A percentile compares a stretch with the other conserved stretches of the same genome.
These are phyloP conservation scores for Trametes sp. DNA, from an alignment of 1,284 basidiomycete species.

Conservation along the genomic window DNA sequence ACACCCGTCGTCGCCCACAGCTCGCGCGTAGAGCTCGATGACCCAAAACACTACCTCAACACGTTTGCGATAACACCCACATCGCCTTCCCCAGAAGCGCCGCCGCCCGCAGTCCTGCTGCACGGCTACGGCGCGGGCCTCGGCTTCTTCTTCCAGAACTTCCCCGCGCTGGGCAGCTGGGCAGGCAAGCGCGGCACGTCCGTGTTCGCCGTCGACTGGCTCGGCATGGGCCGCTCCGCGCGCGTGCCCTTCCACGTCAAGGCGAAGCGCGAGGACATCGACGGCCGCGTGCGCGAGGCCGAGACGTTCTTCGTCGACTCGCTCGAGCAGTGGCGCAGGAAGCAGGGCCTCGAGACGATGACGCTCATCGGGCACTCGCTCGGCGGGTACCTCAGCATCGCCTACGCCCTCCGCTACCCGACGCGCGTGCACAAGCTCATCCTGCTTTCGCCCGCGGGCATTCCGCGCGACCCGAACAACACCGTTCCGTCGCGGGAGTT, in stretches of 20 bases:
- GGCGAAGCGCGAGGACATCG: slow-evolving; percentile 70
- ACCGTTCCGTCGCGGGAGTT: slow-evolving; percentile 68
- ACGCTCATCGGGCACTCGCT: slow-evolving; percentile 90
- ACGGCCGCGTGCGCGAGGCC: slow-evolving; percentile 75
- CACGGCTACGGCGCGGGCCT: slow-evolving; percentile 95
- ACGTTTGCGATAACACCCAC: slow-evolving; percentile 79
- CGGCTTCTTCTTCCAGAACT: slow-evolving; percentile 85
- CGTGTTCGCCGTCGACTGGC: slow-evolving; percentile 93
- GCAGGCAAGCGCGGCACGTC: slow-evolving; percentile 68
- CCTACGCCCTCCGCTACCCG: slow-evolving; percentile 89
- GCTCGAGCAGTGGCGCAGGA: slow-evolving; percentile 88
- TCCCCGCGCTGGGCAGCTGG: slow-evolving; percentile 75
- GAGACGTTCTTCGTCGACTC: slow-evolving; percentile 94
- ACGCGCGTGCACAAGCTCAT: slow-evolving; percentile 81
- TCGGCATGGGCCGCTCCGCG: slow-evolving; percentile 95
- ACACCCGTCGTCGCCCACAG: slow-evolving; percentile 64
- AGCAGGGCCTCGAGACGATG: slow-evolving; percentile 87
- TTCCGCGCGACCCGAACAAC: slow-evolving; percentile 79
- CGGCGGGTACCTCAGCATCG: slow-evolving; percentile 88
- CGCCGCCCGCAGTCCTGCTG: slow-evolving; percentile 79
- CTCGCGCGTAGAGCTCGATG: slow-evolving; percentile 62
- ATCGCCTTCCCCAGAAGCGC: slow-evolving; percentile 53
- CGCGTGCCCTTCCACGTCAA: slow-evolving; percentile 82
- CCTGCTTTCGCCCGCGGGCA: slow-evolving; percentile 89
- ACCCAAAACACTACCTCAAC: slow-evolving; percentile 82